Percentiles rank a stretch among this genome's conserved stretches.
Evolutionary conservation across 106 monocot species (phyloP).

Genomic region (Narthecium ossifragum): DNA sequence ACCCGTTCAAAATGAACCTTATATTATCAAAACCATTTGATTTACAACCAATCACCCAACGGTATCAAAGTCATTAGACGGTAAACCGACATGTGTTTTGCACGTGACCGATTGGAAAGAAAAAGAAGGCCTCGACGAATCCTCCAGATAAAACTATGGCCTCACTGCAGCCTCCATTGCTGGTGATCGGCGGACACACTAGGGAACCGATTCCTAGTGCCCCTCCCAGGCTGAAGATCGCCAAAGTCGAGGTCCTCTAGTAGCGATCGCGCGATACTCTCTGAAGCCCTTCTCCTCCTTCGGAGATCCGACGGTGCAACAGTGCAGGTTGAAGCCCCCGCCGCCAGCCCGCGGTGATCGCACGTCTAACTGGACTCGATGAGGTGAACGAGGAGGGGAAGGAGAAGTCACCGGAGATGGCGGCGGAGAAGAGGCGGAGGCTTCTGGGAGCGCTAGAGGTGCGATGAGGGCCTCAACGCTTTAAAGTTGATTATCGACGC

Average conservation of each 20-base stretch:
- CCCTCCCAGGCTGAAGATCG: neutral
- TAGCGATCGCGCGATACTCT: slow-evolving; percentile 26
- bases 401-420: slow-evolving; percentile 10
- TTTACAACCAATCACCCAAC: no score
- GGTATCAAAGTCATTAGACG: no score
- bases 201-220: neutral
- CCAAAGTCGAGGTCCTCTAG: neutral
- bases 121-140: neutral
- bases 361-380: slow-evolving; percentile 21
- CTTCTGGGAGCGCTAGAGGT: slow-evolving; percentile 71
- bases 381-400: neutral
- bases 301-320: slow-evolving; percentile 21
- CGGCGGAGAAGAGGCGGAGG: slow-evolving; percentile 68
- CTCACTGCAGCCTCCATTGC: neutral
- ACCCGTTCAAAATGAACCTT: no score
- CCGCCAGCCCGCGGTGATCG: slow-evolving; percentile 18
- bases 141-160: neutral
- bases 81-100: neutral
- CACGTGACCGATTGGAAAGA: slow-evolving; percentile 8
- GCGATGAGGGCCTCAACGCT: slow-evolving; percentile 64
- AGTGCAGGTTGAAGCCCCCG: slow-evolving; percentile 10
- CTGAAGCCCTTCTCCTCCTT: slow-evolving; percentile 42
- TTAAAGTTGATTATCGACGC: slow-evolving; percentile 71
- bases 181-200: neutral
- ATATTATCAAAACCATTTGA: no score